A percentile compares a stretch with the other conserved stretches of the same genome.
Evolutionary conservation across 371 early-diverging fungal species (phyloP).

Genomic region (Phascolomyces articulosus): DNA sequence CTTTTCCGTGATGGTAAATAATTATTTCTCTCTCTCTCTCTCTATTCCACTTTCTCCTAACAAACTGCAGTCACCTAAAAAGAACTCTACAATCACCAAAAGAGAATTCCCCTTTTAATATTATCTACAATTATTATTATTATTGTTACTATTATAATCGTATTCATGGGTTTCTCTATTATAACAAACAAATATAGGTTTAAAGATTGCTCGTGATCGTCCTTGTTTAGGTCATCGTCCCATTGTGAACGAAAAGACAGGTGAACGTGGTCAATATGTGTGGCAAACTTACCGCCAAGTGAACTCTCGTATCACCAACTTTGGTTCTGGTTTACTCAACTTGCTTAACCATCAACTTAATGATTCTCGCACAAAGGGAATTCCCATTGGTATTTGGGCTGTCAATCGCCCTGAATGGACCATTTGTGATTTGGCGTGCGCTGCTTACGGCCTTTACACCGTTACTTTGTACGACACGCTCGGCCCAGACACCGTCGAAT

Average conservation of each 20-base stretch:
- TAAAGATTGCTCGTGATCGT: constrained; percentile 24
- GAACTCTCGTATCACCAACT: constrained; percentile 61
- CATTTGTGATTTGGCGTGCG: constrained; percentile 67
- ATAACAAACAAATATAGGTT: constrained; percentile 14
- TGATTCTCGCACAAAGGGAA: constrained; percentile 28
- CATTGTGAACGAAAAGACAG: constrained; percentile 43
- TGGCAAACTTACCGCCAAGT: constrained; percentile 78
- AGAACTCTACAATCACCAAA: no score
- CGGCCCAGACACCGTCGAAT: constrained; percentile 72
- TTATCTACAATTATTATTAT: no score
- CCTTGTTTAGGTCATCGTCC: constrained; percentile 60
- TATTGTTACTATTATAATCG: no score
- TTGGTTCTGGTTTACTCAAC: constrained; percentile 60
- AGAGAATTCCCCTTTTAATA: no score
- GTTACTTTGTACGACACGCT: constrained; percentile 96
- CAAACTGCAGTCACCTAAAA: no score
- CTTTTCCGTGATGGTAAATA: constrained; percentile 39
- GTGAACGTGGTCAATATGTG: constrained; percentile 66
- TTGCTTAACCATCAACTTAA: constrained; percentile 35
- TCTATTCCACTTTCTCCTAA: no score
- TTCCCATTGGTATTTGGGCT: constrained; percentile 66
- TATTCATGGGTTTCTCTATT: no score
- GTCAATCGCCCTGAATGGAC: constrained; percentile 94
- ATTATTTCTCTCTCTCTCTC: background rate
- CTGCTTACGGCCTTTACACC: constrained; percentile 56